Percentiles rank a stretch among this genome's conserved stretches.
These are phyloP conservation scores for Verbascum thapsus DNA, from an alignment of 257 asterid species.

Conservation along the genomic window DNA sequence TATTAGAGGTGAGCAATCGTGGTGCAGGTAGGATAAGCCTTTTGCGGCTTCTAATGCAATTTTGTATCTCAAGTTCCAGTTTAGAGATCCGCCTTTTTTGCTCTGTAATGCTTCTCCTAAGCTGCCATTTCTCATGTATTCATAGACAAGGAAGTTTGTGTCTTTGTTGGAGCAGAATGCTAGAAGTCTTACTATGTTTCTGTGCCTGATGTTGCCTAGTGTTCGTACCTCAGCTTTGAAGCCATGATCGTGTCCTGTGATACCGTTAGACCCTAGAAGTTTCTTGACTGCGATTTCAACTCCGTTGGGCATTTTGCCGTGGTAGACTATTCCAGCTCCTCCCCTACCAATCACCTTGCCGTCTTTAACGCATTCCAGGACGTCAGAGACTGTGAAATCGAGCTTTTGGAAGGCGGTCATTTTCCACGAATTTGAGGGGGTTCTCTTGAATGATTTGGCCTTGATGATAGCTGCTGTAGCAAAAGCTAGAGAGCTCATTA, in stretches of 20 bases:
- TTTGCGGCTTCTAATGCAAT: constrained; percentile 80
- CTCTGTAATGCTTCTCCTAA: constrained; percentile 89
- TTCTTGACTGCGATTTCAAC: constrained; percentile 86
- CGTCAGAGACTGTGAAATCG: constrained; percentile 67
- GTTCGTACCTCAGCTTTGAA: constrained; percentile 84
- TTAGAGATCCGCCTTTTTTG: constrained; percentile 68
- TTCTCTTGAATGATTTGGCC: constrained; percentile 79
- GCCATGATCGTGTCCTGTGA: constrained; percentile 78
- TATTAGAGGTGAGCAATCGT: constrained; percentile 88
- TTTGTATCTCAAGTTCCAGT: constrained; percentile 82
- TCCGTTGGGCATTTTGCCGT: constrained; percentile 73
- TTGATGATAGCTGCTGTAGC: constrained; percentile 72
- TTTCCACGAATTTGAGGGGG: constrained; percentile 56
- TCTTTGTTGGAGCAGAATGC: constrained; percentile 90
- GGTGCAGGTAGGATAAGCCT: constrained; percentile 89
- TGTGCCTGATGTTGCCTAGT: constrained; percentile 81
- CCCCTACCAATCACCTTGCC: constrained; percentile 92
- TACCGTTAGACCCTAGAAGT: constrained; percentile 54
- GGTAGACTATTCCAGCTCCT: constrained; percentile 92
- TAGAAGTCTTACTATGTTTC: constrained; percentile 74
- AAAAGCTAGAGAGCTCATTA: constrained; percentile 68
- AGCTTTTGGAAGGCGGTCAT: constrained; percentile 88
- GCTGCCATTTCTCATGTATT: constrained; percentile 95
- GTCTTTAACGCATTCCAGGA: constrained; percentile 83
- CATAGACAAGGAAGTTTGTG: constrained; percentile 82